Conservation (phyloP, 495 filamentous ascomycete genomes). For the Hyaloscypha finlandica region DNA sequence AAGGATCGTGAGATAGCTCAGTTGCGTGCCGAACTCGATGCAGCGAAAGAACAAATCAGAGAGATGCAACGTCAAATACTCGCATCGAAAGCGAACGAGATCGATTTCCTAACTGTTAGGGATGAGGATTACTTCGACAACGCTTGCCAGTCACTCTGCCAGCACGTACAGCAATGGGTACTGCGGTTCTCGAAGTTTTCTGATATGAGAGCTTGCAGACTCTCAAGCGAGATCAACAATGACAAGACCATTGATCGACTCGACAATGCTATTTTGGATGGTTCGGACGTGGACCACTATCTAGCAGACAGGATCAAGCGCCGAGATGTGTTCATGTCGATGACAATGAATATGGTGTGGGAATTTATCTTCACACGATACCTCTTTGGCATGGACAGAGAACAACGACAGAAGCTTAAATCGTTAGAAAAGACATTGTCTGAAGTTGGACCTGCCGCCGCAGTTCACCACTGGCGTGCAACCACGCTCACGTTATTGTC, state of each 20-base stretch:
- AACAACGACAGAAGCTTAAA: conserved; percentile 96
- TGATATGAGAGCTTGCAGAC: conserved; percentile 79
- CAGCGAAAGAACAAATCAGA: conserved; percentile 71
- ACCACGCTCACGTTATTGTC: conserved; percentile 88
- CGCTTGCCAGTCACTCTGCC: conserved; percentile 91
- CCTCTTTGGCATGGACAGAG: conserved; percentile 95
- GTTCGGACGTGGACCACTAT: conserved; percentile 83
- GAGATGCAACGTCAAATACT: conserved; percentile 83
- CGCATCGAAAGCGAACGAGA: conserved; percentile 61
- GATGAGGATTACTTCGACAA: conserved; percentile 94
- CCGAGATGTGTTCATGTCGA: conserved; percentile 93
- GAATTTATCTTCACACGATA: conserved; percentile 97
- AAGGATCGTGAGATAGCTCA: conserved; percentile 79
- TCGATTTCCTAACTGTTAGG: conserved; percentile 74
- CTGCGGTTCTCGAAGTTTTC: conserved; percentile 95
- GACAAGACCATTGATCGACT: conserved; percentile 89
- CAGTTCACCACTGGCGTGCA: conserved; percentile 94
- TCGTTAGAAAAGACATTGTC: conserved; percentile 84
- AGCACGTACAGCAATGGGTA: conserved; percentile 94
- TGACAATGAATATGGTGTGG: conserved; percentile 98
- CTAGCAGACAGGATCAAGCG: conserved; percentile 82
- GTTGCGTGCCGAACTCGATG: conserved; percentile 75
- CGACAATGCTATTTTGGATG: conserved; percentile 91
- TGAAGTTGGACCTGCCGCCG: conserved; percentile 78
- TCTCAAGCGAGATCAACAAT: conserved; percentile 77